Conservation (phyloP, 768 basidiomycete species). For the Fistulinella prunicolor region DNA sequence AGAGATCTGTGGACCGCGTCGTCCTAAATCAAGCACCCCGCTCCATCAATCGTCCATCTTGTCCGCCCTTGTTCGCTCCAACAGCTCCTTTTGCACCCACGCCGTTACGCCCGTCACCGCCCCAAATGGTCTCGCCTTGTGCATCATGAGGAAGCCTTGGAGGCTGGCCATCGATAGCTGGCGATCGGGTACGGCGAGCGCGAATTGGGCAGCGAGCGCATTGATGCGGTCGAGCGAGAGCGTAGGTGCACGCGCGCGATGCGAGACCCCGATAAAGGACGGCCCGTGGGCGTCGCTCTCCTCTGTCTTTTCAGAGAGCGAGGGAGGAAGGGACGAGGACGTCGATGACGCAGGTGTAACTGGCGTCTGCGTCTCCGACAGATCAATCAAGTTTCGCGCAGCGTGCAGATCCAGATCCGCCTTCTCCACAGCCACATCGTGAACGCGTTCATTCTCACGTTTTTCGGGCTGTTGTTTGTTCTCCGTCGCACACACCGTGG, state of each 20-base stretch:
- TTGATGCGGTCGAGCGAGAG: constrained; percentile 40
- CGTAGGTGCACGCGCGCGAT: constrained; percentile 36
- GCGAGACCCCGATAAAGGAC: constrained; percentile 19
- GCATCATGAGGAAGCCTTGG: constrained; percentile 64
- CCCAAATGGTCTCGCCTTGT: constrained; percentile 57
- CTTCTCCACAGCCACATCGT: background rate
- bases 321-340: background rate
- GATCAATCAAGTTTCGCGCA: constrained; percentile 26
- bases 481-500: background rate
- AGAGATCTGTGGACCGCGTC: too few relatives aligned
- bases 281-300: background rate
- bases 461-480: background rate
- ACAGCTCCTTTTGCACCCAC: constrained; percentile 52
- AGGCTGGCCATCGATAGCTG: constrained; percentile 42
- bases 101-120: constrained; percentile 45
- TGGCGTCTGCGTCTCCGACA: constrained; percentile 3
- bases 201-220: constrained; percentile 55
- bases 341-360: background rate
- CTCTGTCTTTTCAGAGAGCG: constrained; percentile 18
- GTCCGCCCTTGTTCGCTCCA: background rate
- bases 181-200: constrained; percentile 48
- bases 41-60: background rate
- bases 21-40: too few relatives aligned
- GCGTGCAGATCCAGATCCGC: too few relatives aligned
- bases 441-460: background rate